Conservation (phyloP, 2,329 filamentous ascomycete species). For the Aschersonia sp. region DNA sequence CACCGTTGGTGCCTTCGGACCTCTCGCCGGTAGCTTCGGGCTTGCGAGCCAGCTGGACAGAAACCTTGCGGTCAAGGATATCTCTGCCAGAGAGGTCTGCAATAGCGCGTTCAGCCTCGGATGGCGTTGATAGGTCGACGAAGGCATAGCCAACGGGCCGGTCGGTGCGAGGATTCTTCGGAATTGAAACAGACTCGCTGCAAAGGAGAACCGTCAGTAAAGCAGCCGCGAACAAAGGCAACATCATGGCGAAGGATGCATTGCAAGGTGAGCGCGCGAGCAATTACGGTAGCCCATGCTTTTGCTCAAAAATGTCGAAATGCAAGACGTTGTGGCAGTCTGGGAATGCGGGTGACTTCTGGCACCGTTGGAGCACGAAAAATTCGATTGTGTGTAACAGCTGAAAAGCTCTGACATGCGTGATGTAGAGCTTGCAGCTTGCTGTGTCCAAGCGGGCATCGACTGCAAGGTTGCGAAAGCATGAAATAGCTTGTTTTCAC, state of each 20-base stretch:
- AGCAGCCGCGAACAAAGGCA: background rate
- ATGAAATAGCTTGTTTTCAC: too few species aligned
- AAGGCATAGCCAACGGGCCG: constrained; percentile 98
- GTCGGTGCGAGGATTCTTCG: constrained; percentile 97
- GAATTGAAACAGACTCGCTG: constrained; percentile 97
- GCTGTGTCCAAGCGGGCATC: too few species aligned
- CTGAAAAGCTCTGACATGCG: too few species aligned
- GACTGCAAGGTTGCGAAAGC: too few species aligned
- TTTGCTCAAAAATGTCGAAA: too few species aligned
- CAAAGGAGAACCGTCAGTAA: constrained; percentile 5
- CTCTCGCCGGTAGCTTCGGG: constrained; percentile 75
- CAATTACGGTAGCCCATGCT: too few species aligned
- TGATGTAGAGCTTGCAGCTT: too few species aligned
- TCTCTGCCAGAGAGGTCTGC: constrained; percentile 91
- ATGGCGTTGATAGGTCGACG: constrained; percentile 89
- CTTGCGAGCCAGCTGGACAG: constrained; percentile 95
- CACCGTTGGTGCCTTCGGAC: constrained; percentile 59
- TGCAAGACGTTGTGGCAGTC: too few species aligned
- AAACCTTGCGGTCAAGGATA: constrained; percentile 97
- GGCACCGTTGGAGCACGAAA: too few species aligned
- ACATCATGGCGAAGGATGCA: too few species aligned
- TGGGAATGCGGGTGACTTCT: too few species aligned
- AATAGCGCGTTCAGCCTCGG: constrained; percentile 91
- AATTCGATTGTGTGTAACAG: too few species aligned
- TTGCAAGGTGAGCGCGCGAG: background rate